Evolutionary conservation across 2,329 filamentous ascomycete genomes (phyloP).

Genomic region (Clarireedia hainanense): DNA sequence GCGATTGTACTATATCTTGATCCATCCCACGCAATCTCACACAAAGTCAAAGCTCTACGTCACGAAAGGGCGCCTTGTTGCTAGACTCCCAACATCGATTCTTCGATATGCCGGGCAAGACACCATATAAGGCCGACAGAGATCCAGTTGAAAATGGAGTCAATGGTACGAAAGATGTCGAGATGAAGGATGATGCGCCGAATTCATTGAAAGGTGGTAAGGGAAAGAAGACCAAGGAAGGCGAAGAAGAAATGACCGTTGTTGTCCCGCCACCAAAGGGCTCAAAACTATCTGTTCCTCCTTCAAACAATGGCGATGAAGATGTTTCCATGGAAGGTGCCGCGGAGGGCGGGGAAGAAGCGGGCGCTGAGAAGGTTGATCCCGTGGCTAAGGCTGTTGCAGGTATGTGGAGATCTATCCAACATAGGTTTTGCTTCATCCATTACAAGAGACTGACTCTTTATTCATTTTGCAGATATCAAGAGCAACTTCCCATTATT

Average conservation of each 20-base stretch:
- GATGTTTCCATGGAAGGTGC: slow-evolving; percentile 64
- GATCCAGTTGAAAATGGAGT: slow-evolving; percentile 62
- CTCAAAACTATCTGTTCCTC: slow-evolving; percentile 47
- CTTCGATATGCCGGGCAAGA: slow-evolving; percentile 59
- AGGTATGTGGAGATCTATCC: slow-evolving; percentile 38
- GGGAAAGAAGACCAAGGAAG: slow-evolving; percentile 60
- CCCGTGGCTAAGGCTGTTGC: slow-evolving; percentile 51
- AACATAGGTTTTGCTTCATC: neutral
- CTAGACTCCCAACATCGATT: slow-evolving; percentile 14
- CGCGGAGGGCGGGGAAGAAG: slow-evolving; percentile 22
- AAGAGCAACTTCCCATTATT: slow-evolving; percentile 88
- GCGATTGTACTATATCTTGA: neutral
- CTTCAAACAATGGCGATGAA: slow-evolving; percentile 53
- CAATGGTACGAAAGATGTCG: slow-evolving; percentile 58
- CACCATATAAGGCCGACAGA: slow-evolving; percentile 58
- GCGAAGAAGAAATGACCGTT: slow-evolving; percentile 67
- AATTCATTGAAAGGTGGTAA: slow-evolving; percentile 53
- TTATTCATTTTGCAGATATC: slow-evolving; percentile 59
- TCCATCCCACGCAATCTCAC: slow-evolving; percentile 17
- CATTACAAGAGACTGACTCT: slow-evolving; percentile 12
- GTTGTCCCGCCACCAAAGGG: slow-evolving; percentile 68
- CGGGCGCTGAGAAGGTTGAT: slow-evolving; percentile 48
- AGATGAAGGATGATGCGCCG: slow-evolving; percentile 58
- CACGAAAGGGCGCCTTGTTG: slow-evolving; percentile 22
- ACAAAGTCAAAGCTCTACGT: slow-evolving; percentile 17